Conservation (phyloP, 1,139 yeast genomes). For the Hansenula anomala region DNA sequence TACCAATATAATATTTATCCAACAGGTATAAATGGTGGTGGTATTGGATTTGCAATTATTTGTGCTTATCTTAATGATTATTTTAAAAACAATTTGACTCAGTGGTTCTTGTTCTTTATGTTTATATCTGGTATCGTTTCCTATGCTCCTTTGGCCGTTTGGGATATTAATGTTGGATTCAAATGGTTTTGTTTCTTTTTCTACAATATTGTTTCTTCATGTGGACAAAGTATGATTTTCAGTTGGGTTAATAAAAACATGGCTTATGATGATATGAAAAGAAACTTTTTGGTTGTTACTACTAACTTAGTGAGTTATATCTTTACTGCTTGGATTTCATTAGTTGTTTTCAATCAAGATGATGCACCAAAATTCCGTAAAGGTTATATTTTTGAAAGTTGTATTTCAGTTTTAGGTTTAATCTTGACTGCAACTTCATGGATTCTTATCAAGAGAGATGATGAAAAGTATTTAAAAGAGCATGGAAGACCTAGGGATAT, state of each 20-base stretch:
- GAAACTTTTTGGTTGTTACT: conserved; percentile 42
- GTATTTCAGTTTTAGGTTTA: conserved; percentile 36
- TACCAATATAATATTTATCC: conserved; percentile 43
- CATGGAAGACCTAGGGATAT: neutral
- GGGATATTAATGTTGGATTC: conserved; percentile 43
- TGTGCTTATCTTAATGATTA: conserved; percentile 39
- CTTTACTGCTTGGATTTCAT: conserved; percentile 22
- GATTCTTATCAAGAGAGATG: neutral
- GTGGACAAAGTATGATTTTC: conserved; percentile 38
- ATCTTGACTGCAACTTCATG: conserved; percentile 29
- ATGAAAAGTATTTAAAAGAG: neutral
- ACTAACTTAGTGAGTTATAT: conserved; percentile 45
- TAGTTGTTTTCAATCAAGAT: conserved; percentile 40
- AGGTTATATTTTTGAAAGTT: conserved; percentile 46
- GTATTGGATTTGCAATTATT: conserved; percentile 34
- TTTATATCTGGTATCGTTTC: conserved; percentile 37
- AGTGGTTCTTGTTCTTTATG: conserved; percentile 30
- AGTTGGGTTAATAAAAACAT: conserved; percentile 48
- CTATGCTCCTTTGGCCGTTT: conserved; percentile 36
- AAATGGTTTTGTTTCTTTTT: conserved; percentile 46
- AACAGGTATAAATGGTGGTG: conserved; percentile 37
- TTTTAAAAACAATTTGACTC: conserved; percentile 37
- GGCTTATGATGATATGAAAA: conserved; percentile 40
- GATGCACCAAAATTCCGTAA: conserved; percentile 40
- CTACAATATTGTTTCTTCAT: conserved; percentile 40